Percentiles rank a stretch among this genome's conserved stretches.
These are phyloP conservation scores for Aspergillus asperescens DNA, from an alignment of 495 filamentous ascomycete genomes.

Conservation along the genomic window DNA sequence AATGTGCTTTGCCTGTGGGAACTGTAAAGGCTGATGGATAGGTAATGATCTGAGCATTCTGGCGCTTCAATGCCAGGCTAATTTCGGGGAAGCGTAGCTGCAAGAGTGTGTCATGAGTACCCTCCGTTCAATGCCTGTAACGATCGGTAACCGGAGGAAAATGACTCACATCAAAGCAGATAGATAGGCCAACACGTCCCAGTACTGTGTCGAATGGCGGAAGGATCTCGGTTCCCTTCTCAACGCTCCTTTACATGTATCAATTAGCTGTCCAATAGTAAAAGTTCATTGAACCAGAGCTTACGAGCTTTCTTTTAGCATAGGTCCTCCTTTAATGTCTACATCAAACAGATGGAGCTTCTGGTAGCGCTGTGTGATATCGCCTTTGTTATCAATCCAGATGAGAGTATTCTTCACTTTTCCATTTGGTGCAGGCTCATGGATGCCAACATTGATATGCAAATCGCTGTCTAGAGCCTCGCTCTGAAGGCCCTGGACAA, in stretches of 20 bases:
- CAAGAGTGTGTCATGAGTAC: background rate
- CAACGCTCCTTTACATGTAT: conserved; percentile 44
- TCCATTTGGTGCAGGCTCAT: conserved; percentile 60
- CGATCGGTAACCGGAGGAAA: background rate
- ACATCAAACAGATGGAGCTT: conserved; percentile 80
- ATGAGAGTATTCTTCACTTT: conserved; percentile 59
- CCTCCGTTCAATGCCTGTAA: background rate
- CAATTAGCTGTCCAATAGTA: background rate
- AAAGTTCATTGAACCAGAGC: conserved; percentile 6
- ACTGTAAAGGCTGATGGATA: conserved; percentile 92
- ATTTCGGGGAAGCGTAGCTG: conserved; percentile 77
- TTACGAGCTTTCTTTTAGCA: conserved; percentile 56
- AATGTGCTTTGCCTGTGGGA: conserved; percentile 80
- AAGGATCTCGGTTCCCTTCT: conserved; percentile 53
- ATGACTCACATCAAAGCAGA: conserved; percentile 80
- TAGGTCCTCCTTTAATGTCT: conserved; percentile 57
- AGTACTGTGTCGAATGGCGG: conserved; percentile 67
- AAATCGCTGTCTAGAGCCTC: conserved; percentile 56
- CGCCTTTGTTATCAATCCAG: conserved; percentile 63
- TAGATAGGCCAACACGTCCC: conserved; percentile 69
- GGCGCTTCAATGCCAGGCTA: conserved; percentile 57
- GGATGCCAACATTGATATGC: conserved; percentile 83
- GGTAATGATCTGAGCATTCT: conserved; percentile 69
- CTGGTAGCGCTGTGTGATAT: conserved; percentile 60
- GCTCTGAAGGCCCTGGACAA: conserved; percentile 66